Evolutionary conservation across 352 stramenopile genomes (phyloP), one percentile per base, ranked within the genome.

Genomic region (Hyaloperonospora brassicae): DNA sequence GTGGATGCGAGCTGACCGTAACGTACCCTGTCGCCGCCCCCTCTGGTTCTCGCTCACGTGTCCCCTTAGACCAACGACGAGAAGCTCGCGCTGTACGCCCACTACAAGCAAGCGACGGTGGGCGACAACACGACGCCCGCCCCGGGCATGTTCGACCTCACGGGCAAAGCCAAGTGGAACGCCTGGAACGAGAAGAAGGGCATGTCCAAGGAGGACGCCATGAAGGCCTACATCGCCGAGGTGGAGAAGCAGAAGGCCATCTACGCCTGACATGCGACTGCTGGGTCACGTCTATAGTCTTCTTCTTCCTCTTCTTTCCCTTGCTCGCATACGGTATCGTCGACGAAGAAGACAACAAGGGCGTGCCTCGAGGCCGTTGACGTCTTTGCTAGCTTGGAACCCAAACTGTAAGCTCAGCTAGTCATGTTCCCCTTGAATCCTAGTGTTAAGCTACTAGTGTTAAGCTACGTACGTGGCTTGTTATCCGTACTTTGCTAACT

Each of bases 21-120:
- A 14, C 45, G 43, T 38, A 46, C 54, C 21, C 39, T 50, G 17
- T 44, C 36, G 36, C 31, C 23, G 59, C 22, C 56, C 42, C 40
- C n/a, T 52, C 9, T 38, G 35, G 8, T 36, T 34, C 27, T 34
- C 27, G 27, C 27, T 34, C 27, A 9, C 8, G 8, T 34, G 8
- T 34, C 27, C 8, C 17, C 27, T 34, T 50, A 83, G 61, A 66
- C 64, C n/a, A 93, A 96, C 79, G 81, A 92, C 47, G 83, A 96
- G 64, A 95, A 95, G 78, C 82, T 96, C 55, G 68, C 72, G 23
- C 65, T 96, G 46, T 96, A 96, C 76, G 76, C 80, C n/a, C 76
- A 81, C 63, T 96, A 79, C 82, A 96, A 96, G 80, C 86, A 96
- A 70, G 85, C 83, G 43, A 96, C 81, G 10, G 64, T 88, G 23